Base-by-base conservation (phyloP, 345 rosid genomes). In the Camelina sativa region DNA sequence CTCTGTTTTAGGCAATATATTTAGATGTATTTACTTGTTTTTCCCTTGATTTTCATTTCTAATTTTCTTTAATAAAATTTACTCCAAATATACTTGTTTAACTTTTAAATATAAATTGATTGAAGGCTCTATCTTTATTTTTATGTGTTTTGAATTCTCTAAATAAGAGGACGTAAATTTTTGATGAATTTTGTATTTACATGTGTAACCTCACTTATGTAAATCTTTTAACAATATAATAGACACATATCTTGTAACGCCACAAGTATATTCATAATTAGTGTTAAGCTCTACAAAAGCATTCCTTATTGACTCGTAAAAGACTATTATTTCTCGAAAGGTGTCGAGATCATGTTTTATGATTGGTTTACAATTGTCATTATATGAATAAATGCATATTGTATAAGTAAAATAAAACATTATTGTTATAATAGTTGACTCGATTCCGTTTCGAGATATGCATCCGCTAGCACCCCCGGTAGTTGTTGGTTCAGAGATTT, bases 1-100 rank as follows among this genome's bases (percentile, higher is more conserved):
- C 12, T 51, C 11, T 4, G 19, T 3, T 62, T 72, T 11, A 3
- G 55, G 62, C 12, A 72, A 3, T 4, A 22, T 40, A 62, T 62
- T 52, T 25, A n/a, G 15, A 11, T 62, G 61, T 23, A 43, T 52
- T 52, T 62, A 30, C 4, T 61, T 67, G 12, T 40, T 38, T 30
- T 48, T 48, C 4, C 10, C 2, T 62, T 15, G 10, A 62, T 23
- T 50, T 72, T 38, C 8, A 37, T 22, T 23, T 22, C 50, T 50
- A 13, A 19, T 71, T 71, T 44, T 32, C 48, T 51, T 50, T 38
- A 38, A 38, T 9, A 38, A 25, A 51, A 50, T 47, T 15, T n/a
- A 50, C 2, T 20, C 1, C 6, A 13, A 12, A 12, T 44, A 22
- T 23, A 16, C 15, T 32, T 44, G 32, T n/a, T 23, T 38, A 48